Percentiles rank a stretch among this genome's conserved stretches.
phyloP scores from a whole-genome alignment of 2,329 filamentous ascomycete genomes.

The Nothophaeocryptopus gaeumannii region DNA sequence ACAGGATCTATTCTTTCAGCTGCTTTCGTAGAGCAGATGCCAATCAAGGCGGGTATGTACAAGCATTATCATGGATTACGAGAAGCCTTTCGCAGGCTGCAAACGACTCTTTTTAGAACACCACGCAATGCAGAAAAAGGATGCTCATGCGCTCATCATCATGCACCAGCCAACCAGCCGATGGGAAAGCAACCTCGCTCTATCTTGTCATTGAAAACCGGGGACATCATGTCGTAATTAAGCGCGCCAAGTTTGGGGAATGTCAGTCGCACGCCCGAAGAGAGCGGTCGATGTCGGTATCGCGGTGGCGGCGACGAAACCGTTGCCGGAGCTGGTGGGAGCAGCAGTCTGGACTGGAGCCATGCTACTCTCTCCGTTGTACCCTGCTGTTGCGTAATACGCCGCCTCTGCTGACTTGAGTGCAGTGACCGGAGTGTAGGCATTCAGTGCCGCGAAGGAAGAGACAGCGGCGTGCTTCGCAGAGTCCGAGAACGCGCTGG shows the following conservation, averaged over 20 bases:
- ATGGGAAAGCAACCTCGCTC: too few species aligned
- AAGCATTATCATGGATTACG: too few species aligned
- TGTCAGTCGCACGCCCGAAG: constrained; percentile 12
- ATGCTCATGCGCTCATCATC: too few species aligned
- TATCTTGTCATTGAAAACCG: too few species aligned
- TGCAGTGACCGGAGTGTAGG: constrained; percentile 24
- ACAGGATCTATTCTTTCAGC: too few species aligned
- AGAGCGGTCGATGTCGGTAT: constrained; percentile 13
- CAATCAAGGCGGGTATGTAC: too few species aligned
- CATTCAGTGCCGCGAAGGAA: constrained; percentile 27
- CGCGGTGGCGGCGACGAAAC: constrained; percentile 18
- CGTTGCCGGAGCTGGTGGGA: constrained; percentile 21
- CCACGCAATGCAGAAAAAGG: too few species aligned
- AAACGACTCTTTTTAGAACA: too few species aligned
- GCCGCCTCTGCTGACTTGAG: constrained; percentile 25
- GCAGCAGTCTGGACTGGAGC: constrained; percentile 18
- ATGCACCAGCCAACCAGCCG: too few species aligned
- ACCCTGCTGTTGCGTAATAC: constrained; percentile 29
- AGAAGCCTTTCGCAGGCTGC: too few species aligned
- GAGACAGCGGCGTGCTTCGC: constrained; percentile 23
- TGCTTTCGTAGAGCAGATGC: too few species aligned
- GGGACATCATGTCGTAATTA: not conserved
- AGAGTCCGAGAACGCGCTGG: constrained; percentile 14
- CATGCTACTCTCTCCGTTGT: not conserved
- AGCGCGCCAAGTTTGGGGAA: constrained; percentile 4